Conservation (phyloP, 257 asterid species). For the Catharanthus roseus region DNA sequence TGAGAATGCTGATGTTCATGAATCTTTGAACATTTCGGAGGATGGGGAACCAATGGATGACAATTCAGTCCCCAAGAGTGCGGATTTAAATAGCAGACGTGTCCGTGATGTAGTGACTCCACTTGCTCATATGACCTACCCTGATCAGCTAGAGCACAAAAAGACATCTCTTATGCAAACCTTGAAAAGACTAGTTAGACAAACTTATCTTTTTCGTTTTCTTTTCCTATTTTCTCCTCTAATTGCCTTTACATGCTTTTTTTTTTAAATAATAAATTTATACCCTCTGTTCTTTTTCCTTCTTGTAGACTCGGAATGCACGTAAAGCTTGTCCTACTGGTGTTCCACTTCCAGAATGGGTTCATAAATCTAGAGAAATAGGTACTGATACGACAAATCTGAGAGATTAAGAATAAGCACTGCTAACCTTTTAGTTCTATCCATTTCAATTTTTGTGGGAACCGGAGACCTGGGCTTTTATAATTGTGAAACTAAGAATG, state of each 20-base stretch:
- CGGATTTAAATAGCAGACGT: slow-evolving; percentile 48
- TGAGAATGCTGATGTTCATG: slow-evolving; percentile 19
- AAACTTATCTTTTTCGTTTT: slow-evolving; percentile 2
- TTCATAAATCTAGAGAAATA: slow-evolving; percentile 77
- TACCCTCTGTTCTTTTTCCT: neutral
- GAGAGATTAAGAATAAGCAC: neutral
- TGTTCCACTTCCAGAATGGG: slow-evolving; percentile 86
- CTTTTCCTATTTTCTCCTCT: neutral
- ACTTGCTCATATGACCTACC: slow-evolving; percentile 86
- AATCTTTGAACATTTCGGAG: slow-evolving; percentile 25
- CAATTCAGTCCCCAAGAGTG: slow-evolving; percentile 26
- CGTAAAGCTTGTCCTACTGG: slow-evolving; percentile 93
- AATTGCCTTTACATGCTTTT: neutral
- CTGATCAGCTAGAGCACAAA: slow-evolving; percentile 84
- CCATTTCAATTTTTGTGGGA: neutral
- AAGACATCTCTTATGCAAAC: slow-evolving; percentile 55
- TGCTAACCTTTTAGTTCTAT: neutral
- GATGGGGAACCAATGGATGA: slow-evolving; percentile 35
- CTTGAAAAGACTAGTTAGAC: slow-evolving; percentile 74
- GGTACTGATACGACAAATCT: slow-evolving; percentile 36
- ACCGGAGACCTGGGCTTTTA: neutral
- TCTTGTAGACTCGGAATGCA: slow-evolving; percentile 71
- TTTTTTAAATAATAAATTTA: neutral
- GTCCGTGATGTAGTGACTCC: slow-evolving; percentile 92
- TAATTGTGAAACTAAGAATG: neutral